Base-by-base conservation (phyloP, 441 rosid genomes). In the Adansonia madagascariensis region DNA sequence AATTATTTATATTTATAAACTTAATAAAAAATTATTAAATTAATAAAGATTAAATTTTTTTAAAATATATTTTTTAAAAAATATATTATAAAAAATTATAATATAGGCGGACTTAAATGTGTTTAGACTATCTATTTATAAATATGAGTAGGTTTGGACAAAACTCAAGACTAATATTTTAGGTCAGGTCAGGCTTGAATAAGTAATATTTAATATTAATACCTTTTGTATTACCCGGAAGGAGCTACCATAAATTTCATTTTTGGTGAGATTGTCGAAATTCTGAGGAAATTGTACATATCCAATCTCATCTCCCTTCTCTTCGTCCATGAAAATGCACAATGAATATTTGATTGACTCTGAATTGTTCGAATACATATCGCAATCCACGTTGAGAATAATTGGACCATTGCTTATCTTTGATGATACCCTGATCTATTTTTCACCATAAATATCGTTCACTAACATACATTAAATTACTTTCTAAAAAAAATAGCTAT, bases 301-400 rank as follows among this genome's bases (percentile, higher is more conserved):
- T 60, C 85, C 97, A 49, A 84, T 81, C 75, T 89, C 85, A 35
- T 82, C 78, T 35, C 93, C 89, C 27, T 86, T 81, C 75, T 85
- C 77, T 77, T 91, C 95, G 71, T 91, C 98, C 87, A 91, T 84
- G 74, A 93, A 91, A 80, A 93, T 86, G 83, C 95, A 93, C 18
- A 91, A 88, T 0, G 94, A 91, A 39, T 92, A 92, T 62, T 73
- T 64, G 27, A 91, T 64, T 4, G 92, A 63, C 46, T 78, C 75
- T 47, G 95, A 75, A 79, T 84, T 72, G 83, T 88, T 92, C 4
- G 93, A 85, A 86, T 91, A 93, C 98, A 93, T 93, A 82, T 93
- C 98, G 75, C 98, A 93, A 78, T 93, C 98, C 56, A 90, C 63
- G 52, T 83, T 90, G 8, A 89, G 88, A 81, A 91, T 83, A 43